Base-by-base conservation (phyloP, 345 rosid species). In the Microthlaspi erraticum region DNA sequence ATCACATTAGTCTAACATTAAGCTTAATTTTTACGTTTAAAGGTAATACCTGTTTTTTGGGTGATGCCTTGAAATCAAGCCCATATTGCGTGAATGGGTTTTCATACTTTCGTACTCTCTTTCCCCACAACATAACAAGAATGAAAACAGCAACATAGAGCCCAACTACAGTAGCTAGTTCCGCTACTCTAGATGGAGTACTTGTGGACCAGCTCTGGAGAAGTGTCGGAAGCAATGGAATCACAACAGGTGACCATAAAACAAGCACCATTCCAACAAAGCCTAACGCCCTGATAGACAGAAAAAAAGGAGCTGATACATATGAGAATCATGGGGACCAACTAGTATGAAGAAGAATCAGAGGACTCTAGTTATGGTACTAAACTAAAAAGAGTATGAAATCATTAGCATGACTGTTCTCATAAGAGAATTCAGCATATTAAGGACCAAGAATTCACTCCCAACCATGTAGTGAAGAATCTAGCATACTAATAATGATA, bases 211-310 rank as follows among this genome's bases (percentile, higher is more conserved):
- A 88, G 81, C 92, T 82, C 78, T 72, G 91, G 71, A 93, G 83
- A 20, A 93, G 85, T 17, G 90, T 80, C 76, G 98, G 98, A 78
- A 93, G 83, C 78, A 91, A 76, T 3, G 98, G 97, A 75, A 93
- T 80, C 57, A 83, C 68, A 51, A 89, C 77, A 0, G 96, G 98
- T 11, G 97, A 91, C 98, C 98, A 93, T 17, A 93, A 66, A 75
- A 93, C 90, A 52, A 89, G 85, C 75, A 81, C 86, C 98, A 93
- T 85, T 55, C 89, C 77, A 3, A 66, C 74, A 81, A 93, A 93
- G 9, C 93, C 92, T 64, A 91, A 82, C 71, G 80, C 78, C 91
- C 98, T 93, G 63, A 8, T 11, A 52, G 23, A 66, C 44, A 51
- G 29, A 13, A 70, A 10, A 26, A 10, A 16, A 26, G 12, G 29